Conservation (phyloP, 192 early-diverging fungal species). For the Entomortierella lignicola region DNA sequence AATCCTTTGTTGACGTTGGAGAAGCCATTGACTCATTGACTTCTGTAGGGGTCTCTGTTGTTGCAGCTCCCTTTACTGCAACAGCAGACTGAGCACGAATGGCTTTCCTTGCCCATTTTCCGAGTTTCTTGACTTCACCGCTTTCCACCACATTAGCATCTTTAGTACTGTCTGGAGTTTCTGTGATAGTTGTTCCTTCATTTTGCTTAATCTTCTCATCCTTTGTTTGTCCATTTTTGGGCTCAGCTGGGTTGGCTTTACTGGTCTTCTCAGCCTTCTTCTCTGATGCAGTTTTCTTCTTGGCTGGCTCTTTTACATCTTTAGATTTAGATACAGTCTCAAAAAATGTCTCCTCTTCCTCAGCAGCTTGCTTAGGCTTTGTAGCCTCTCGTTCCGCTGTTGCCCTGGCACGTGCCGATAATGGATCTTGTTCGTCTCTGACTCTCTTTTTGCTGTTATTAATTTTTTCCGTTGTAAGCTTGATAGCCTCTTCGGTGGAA, state of each 20-base stretch:
- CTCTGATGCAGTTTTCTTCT: neutral
- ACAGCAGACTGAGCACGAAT: slow-evolving; percentile 27
- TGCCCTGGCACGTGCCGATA: slow-evolving; percentile 34
- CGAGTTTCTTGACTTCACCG: slow-evolving; percentile 34
- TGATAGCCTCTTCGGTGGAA: slow-evolving; percentile 29
- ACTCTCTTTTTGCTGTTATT: slow-evolving; percentile 36
- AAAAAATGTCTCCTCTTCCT: slow-evolving; percentile 41
- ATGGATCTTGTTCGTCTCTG: slow-evolving; percentile 22
- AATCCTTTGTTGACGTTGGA: neutral
- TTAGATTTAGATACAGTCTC: slow-evolving; percentile 13
- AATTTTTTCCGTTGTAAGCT: slow-evolving; percentile 41
- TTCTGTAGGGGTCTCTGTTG: neutral
- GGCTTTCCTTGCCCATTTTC: slow-evolving; percentile 52
- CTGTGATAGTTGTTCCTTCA: neutral
- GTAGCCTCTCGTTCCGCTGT: slow-evolving; percentile 26
- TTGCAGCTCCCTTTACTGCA: slow-evolving; percentile 1
- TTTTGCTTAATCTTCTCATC: slow-evolving; percentile 11
- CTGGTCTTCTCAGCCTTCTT: slow-evolving; percentile 9
- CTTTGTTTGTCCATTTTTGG: slow-evolving; percentile 1
- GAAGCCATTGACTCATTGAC: too few relatives aligned
- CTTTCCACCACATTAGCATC: neutral
- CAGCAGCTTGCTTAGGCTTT: slow-evolving; percentile 6
- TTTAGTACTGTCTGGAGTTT: neutral
- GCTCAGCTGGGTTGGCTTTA: neutral
- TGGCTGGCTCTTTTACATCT: neutral